phyloP scores from a whole-genome alignment of 257 asterid genomes.

The Solanum boliviense region DNA sequence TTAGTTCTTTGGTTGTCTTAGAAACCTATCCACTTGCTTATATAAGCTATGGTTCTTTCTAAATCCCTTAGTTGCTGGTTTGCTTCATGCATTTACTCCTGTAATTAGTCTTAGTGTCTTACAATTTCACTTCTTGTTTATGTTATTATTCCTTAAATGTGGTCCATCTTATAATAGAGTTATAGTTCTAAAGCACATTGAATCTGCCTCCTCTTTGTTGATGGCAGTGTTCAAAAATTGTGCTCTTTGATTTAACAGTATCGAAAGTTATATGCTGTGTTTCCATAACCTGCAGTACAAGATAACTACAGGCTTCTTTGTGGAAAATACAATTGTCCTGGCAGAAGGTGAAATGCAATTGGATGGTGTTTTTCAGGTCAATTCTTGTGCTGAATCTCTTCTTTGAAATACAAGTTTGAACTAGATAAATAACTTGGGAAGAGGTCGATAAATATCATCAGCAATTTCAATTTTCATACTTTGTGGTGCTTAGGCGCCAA shows the following conservation, averaged over 20 bases:
- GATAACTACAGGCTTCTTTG: slow-evolving; percentile 81
- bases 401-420: neutral
- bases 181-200: neutral
- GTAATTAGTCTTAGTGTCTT: neutral
- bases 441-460: neutral
- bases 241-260: neutral
- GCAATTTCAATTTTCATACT: neutral
- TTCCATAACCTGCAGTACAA: slow-evolving; percentile 66
- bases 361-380: slow-evolving; percentile 71
- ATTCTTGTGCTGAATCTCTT: neutral
- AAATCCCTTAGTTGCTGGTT: neutral
- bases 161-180: neutral
- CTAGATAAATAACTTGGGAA: neutral
- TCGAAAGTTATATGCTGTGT: slow-evolving; percentile 8
- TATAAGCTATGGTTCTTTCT: neutral
- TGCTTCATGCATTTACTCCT: neutral
- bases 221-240: neutral
- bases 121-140: neutral
- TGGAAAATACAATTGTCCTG: slow-evolving; percentile 78
- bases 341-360: slow-evolving; percentile 97
- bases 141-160: neutral
- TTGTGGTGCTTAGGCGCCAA: neutral
- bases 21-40: neutral
- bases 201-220: neutral
- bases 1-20: neutral